Evolutionary conservation across 768 basidiomycete species (phyloP), one percentile per base, ranked within the genome.

Genomic region (Phanerochaete carnosa): DNA sequence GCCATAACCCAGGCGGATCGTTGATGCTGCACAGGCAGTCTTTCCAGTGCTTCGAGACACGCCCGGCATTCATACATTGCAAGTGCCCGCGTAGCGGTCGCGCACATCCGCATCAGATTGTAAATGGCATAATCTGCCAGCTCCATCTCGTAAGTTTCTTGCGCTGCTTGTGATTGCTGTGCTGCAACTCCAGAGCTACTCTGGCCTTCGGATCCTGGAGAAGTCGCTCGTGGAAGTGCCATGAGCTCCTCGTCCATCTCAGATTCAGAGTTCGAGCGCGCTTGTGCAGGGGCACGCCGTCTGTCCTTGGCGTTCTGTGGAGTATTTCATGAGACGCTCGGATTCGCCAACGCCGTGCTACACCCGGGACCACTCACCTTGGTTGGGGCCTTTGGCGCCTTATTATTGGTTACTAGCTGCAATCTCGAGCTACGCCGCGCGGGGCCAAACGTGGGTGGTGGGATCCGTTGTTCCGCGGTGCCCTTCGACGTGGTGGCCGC

Each of bases 121-220:
- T 94, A 89, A 57, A 97, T 79, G 74, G 90, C 89, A 67, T 90
- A 81, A 57, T 96, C 94, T 26, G 94, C 94, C 59, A 88, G 77
- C 57, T 87, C 87, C 43, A 76, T 77, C 64, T 88, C 88, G 65
- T 88, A 87, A 45, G 83, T 79, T 60, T 91, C 88, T 67, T 89
- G 86, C 33, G 87, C 85, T 22, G 83, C 84, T 70, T 83, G 86
- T 67, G 90, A 89, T 47, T 87, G 83, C n/a, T 78, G 80, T 60
- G 81, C 74, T 7, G 86, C 86, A 85, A 85, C 87, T 59, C 75
- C 79, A 64, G 54, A 37, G 23, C 35, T 35, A 49, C 47, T 19
- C 35, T 55, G 54, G 35, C 22, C 54, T 22, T 30, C 28, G 23
- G 54, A 55, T 55, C 78, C 83, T 32, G 88, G 83, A 26, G 83